phyloP scores from a whole-genome alignment of 108 stramenopile species.

The Stephanodiscus triporus region DNA sequence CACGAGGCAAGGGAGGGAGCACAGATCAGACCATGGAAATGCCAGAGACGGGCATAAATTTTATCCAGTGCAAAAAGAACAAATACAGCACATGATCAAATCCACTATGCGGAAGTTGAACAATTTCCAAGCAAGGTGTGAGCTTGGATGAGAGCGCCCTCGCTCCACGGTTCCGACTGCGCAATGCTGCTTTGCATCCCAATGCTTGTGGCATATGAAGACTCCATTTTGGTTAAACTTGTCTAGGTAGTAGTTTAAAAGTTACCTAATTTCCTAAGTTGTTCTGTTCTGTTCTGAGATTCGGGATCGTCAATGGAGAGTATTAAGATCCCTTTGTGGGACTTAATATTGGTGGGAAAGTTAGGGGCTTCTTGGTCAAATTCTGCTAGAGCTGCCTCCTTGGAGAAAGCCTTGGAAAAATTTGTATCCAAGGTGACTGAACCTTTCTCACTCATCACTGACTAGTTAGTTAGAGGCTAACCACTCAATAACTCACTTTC shows the following conservation, averaged over 20 bases:
- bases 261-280: neutral
- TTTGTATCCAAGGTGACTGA: no score
- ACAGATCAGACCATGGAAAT: neutral
- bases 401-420: no score
- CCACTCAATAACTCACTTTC: no score
- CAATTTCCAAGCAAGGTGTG: neutral
- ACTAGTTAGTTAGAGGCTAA: no score
- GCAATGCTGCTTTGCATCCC: neutral
- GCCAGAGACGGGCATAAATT: neutral
- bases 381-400: no score
- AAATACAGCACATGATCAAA: neutral
- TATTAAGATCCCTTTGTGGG: no score
- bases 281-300: neutral
- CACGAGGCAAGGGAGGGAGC: neutral
- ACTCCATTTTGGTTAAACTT: constrained; percentile 1
- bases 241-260: neutral
- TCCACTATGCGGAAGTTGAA: neutral
- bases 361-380: no score
- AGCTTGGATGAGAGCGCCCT: neutral
- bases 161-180: neutral
- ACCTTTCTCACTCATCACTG: no score
- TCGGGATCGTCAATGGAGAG: no score
- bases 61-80: neutral
- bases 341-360: no score
- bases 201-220: neutral